Evolutionary conservation across 768 basidiomycete genomes (phyloP).

Genomic region (Boletellus ananas): DNA sequence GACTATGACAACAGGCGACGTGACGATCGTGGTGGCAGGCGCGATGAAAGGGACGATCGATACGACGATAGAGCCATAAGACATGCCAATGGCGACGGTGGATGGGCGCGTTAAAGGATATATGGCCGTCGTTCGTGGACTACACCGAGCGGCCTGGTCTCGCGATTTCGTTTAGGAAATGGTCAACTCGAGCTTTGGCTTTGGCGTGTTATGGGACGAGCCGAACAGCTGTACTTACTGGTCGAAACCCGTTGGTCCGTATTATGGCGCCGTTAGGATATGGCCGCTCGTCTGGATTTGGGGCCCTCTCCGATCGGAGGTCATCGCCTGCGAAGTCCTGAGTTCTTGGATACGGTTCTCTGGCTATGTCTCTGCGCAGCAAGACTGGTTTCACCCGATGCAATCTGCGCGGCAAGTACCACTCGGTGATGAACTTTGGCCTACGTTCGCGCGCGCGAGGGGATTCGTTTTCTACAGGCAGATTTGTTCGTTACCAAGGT

Average conservation of each 20-base stretch:
- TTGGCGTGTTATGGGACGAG: constrained; percentile 36
- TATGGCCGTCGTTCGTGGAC: constrained; percentile 34
- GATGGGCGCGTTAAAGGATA: constrained; percentile 67
- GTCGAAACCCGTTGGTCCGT: constrained; percentile 37
- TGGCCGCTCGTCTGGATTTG: constrained; percentile 26
- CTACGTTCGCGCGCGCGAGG: constrained; percentile 5
- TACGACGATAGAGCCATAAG: constrained; percentile 73
- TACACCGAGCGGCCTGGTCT: constrained; percentile 31
- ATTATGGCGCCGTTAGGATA: constrained; percentile 31
- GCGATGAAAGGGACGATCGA: constrained; percentile 81
- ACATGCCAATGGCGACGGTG: constrained; percentile 73
- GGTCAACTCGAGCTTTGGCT: constrained; percentile 37
- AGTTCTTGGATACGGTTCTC: constrained; percentile 17
- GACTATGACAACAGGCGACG: constrained; percentile 54
- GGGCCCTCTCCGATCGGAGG: constrained; percentile 17
- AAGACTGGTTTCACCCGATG: constrained; percentile 13
- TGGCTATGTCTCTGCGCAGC: constrained; percentile 6
- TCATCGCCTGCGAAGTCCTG: constrained; percentile 9
- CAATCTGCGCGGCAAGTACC: constrained; percentile 2
- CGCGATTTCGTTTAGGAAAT: constrained; percentile 51
- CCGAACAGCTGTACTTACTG: constrained; percentile 39
- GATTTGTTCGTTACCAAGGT: constrained; percentile 15
- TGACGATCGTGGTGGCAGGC: constrained; percentile 68
- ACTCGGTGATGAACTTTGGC: neutral
- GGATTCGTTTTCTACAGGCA: neutral